Conservation (phyloP, 2,329 filamentous ascomycete genomes). For the Fusarium pseudograminearum region DNA sequence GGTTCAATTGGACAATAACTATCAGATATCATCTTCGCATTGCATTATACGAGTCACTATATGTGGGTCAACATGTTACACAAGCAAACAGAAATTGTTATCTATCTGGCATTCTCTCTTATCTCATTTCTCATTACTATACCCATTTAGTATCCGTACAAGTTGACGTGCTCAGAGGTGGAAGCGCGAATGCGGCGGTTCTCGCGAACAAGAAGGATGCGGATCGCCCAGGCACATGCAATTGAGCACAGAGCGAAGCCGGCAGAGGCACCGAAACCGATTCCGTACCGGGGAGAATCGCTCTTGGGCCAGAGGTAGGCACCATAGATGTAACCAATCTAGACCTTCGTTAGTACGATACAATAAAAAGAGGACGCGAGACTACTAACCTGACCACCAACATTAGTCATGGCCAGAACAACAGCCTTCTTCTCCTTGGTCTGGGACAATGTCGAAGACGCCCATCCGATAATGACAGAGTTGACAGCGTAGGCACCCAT, state of each 20-base stretch:
- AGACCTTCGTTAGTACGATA: neutral
- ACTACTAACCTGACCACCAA: slow-evolving; percentile 53
- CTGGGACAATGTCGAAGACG: slow-evolving; percentile 58
- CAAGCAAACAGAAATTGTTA: no score
- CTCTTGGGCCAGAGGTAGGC: slow-evolving; percentile 62
- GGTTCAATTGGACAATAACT: no score
- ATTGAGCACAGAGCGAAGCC: slow-evolving; percentile 56
- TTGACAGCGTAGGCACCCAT: slow-evolving; percentile 60
- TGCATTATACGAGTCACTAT: neutral
- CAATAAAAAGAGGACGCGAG: accelerated
- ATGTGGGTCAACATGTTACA: neutral
- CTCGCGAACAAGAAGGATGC: slow-evolving; percentile 54
- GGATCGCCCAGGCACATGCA: slow-evolving; percentile 58
- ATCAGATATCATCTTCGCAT: neutral
- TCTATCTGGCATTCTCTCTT: neutral
- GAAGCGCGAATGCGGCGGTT: slow-evolving; percentile 56
- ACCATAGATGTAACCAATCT: slow-evolving; percentile 62
- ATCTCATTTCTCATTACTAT: neutral
- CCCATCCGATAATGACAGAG: slow-evolving; percentile 61
- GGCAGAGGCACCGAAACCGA: slow-evolving; percentile 59
- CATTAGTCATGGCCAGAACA: slow-evolving; percentile 62
- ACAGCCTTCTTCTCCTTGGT: slow-evolving; percentile 64
- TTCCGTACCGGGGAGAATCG: slow-evolving; percentile 59
- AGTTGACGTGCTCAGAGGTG: slow-evolving; percentile 51
- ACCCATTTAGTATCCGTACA: slow-evolving; percentile 53